Conservation (phyloP, 2,329 filamentous ascomycete species). For the Aspergillus candidus region DNA sequence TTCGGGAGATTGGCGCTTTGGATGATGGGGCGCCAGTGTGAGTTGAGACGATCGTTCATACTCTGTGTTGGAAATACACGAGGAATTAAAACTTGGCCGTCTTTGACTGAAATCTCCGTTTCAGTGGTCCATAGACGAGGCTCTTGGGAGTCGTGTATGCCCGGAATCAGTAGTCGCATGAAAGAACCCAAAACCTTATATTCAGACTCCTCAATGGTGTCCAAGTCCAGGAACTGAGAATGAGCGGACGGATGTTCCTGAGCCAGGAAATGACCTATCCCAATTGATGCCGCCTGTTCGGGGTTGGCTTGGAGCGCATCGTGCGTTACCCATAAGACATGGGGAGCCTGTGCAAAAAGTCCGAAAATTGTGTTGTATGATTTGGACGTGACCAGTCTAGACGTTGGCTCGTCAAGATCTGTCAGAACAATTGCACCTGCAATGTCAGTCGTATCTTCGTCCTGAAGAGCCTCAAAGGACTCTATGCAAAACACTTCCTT, state of each 20-base stretch:
- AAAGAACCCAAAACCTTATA: background rate
- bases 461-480: background rate
- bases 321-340: background rate
- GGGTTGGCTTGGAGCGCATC: background rate
- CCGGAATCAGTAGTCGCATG: background rate
- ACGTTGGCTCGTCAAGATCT: background rate
- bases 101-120: background rate
- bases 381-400: background rate
- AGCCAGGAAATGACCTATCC: background rate
- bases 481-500: background rate
- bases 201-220: background rate
- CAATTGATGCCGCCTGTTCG: background rate
- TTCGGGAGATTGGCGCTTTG: background rate
- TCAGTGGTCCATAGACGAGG: background rate
- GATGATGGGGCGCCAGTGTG: background rate
- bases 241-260: background rate
- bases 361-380: background rate
- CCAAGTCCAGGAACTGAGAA: background rate
- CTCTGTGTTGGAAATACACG: background rate
- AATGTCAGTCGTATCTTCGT: background rate
- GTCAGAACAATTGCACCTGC: background rate
- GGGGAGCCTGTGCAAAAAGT: background rate
- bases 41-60: background rate
- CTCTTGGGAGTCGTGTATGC: background rate
- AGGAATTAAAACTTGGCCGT: background rate